phyloP scores from a whole-genome alignment of 1,139 yeast genomes.

The Geotrichum restrictum region DNA sequence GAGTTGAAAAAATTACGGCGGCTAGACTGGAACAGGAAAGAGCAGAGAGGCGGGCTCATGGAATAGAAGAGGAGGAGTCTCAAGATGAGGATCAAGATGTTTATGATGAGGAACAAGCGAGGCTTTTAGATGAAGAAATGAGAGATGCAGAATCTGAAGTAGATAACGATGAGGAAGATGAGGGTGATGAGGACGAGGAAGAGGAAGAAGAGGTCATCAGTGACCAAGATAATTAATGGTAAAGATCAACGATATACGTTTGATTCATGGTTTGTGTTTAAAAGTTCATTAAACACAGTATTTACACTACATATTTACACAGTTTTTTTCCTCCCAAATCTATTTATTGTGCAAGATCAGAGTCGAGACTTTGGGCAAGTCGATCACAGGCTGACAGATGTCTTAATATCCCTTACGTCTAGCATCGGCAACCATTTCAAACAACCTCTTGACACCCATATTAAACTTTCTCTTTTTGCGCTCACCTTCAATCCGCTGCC shows the following conservation, averaged over 20 bases:
- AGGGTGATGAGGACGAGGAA: slow-evolving; percentile 12
- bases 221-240: slow-evolving; percentile 1
- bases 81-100: slow-evolving; percentile 13
- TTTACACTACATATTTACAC: too few species aligned
- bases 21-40: slow-evolving; percentile 9
- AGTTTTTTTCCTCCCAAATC: too few species aligned
- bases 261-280: too few species aligned
- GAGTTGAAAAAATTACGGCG: slow-evolving; percentile 27
- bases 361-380: too few species aligned
- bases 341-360: too few species aligned
- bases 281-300: too few species aligned
- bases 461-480: slow-evolving; percentile 37
- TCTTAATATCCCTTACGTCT: slow-evolving; percentile 37
- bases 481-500: slow-evolving; percentile 34
- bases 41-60: slow-evolving; percentile 4
- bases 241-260: too few species aligned
- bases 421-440: slow-evolving; percentile 39
- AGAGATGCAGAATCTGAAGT: not conserved
- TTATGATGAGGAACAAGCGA: slow-evolving; percentile 5
- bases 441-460: slow-evolving; percentile 36
- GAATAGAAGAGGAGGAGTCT: slow-evolving; percentile 1
- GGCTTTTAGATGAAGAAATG: not conserved
- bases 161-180: slow-evolving; percentile 6
- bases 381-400: too few species aligned
- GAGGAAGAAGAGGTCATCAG: slow-evolving; percentile 4